Base-by-base conservation (phyloP, 495 filamentous ascomycete species). In the Annulohypoxylon bovei region DNA sequence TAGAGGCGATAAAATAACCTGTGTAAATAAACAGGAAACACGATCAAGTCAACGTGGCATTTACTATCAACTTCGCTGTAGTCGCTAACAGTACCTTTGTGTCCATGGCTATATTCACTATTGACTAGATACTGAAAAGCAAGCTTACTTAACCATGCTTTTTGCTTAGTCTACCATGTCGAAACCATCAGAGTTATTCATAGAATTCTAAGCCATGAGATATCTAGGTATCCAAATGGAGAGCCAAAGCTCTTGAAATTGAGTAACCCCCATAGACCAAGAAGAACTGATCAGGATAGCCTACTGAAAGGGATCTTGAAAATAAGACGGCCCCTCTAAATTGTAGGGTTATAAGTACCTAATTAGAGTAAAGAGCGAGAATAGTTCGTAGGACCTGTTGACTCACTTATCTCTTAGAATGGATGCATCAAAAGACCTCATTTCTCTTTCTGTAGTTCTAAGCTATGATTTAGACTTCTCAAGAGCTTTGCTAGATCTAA, bases 1-100 rank as follows among this genome's bases (percentile, higher is more conserved):
- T 56, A 22, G 30, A 44, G 27, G 20, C 49, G 18, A 25, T n/a
- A 39, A 28, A 9, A 58, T 52, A 16, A 68, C 18, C 32, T 25
- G 40, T 72, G 70, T 68, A 72, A 61, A 68, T 72, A 72, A 65
- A 37, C 62, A 66, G 14, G 62, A 55, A 67, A 64, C 67, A 49
- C 62, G 67, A 30, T 39, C 23, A 50, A 14, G 12, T 64, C 33
- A 52, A 56, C 4, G n/a, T 53, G 28, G 33, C 54, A 27, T 32
- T 23, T 57, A 39, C n/a, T 16, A 23, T 37, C 44, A 16, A 37
- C 25, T 1, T 18, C 16, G 23, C 39, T 37, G 7, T 6, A 18
- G 5, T 46, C 25, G 4, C 20, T 9, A 27, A 25, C 6, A 14
- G 16, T 25, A 57, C 54, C 22, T 1, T 11, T 22, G 5, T 16